A percentile compares a stretch with the other conserved stretches of the same genome.
Evolutionary conservation across 495 filamentous ascomycete species (phyloP).

Genomic region (Aspergillus avenaceus): DNA sequence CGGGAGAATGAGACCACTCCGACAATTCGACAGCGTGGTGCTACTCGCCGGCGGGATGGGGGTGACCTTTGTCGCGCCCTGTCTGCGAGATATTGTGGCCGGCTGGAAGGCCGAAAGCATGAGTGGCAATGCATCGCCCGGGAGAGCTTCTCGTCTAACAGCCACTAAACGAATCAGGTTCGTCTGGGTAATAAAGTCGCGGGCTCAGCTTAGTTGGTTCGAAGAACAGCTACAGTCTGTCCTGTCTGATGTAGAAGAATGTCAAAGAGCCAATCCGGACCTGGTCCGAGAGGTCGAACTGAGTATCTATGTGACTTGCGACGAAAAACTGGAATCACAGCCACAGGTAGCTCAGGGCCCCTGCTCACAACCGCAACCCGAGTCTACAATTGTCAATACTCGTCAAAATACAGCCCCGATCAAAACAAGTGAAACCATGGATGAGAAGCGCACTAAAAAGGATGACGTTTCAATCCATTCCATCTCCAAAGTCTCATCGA

Average conservation of each 20-base stretch:
- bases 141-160: slow-evolving; percentile 9
- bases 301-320: slow-evolving; percentile 61
- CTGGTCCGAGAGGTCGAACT: slow-evolving; percentile 44
- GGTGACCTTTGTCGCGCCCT: slow-evolving; percentile 50
- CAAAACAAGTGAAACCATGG: slow-evolving; percentile 1
- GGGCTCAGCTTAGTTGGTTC: slow-evolving; percentile 67
- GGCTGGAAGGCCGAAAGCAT: slow-evolving; percentile 27
- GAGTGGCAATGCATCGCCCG: not conserved
- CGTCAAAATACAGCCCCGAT: not conserved
- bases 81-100: slow-evolving; percentile 47
- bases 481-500: slow-evolving; percentile 5
- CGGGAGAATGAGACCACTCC: slow-evolving; percentile 42
- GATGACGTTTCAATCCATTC: slow-evolving; percentile 22
- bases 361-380: slow-evolving; percentile 2
- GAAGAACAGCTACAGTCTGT: slow-evolving; percentile 56
- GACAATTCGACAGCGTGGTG: slow-evolving; percentile 55
- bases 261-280: slow-evolving; percentile 21
- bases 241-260: slow-evolving; percentile 45
- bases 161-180: slow-evolving; percentile 67
- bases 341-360: not conserved
- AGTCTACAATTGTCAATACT: not conserved
- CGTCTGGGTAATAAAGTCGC: slow-evolving; percentile 67
- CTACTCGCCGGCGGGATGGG: slow-evolving; percentile 61
- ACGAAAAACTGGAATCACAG: slow-evolving; percentile 34
- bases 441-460: slow-evolving; percentile 6